Evolutionary conservation across 306 rosid genomes (phyloP), one percentile per base, ranked within the genome.

Genomic region (Vicia faba): DNA sequence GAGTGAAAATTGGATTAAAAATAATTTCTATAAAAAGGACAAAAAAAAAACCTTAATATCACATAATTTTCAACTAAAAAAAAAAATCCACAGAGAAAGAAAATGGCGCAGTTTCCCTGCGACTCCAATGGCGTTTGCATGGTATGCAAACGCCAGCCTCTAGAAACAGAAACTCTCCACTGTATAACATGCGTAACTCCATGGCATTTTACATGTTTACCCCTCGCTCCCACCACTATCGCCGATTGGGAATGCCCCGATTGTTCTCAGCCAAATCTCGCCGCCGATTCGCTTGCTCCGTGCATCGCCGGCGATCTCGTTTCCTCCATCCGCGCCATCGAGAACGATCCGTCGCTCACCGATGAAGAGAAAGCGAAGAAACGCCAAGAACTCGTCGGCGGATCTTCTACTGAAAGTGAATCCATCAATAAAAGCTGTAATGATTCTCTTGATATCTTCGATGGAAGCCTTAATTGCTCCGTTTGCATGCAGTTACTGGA

Each of bases 401-500:
- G 91, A n/a, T 25, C 70, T 6, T 0, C 26, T 4, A 40, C 72
- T 0, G 3, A 33, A 33, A 6, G 11, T 0, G 53, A 60, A 10
- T 45, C 10, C 0, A 5, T 1, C 10, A 31, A 49, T 0, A 16
- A 1, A 8, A 5, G 36, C 4, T 31, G 7, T 2, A 38, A 58
- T 1, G 84, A 66, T n/a, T 66, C 75, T 11, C 56, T 77, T 25
- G 80, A 75, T 29, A 64, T 88, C 8, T 69, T 88, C 0, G 83
- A 72, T 9, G 20, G 14, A 10, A 70, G 6, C 10, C 33, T 91
- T 4, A 86, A 79, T 58, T 91, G 96, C 20, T 83, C 89, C n/a
- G 61, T 87, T 14, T 88, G 95, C 79, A 75, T 82, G 83, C 85
- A 84, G 44, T 53, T 88, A 4, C 95, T 93, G 0, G 96, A 91